Base-by-base conservation (phyloP, 768 basidiomycete genomes). In the Collybiopsis confluens region DNA sequence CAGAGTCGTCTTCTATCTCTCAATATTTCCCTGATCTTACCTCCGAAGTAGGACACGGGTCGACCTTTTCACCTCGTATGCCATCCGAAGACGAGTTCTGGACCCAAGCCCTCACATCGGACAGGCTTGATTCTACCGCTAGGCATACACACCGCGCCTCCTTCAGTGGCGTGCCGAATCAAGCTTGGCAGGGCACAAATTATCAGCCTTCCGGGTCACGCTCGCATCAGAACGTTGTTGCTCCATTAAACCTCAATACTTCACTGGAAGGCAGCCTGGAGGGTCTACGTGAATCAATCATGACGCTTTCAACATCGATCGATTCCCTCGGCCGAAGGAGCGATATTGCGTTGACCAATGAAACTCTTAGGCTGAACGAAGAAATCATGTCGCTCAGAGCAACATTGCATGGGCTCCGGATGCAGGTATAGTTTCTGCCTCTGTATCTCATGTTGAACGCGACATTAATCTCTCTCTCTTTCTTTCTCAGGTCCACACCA, bases 391-490 rank as follows among this genome's bases (percentile, higher is more conserved):
- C 83, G 20, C 61, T 92, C 45, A 77, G 85, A 47, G 85, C 79
- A 21, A 81, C 76, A 47, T 73, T 91, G 40, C 86, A 91, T 58
- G 90, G 89, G 2, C 65, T 92, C 43, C 75, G 90, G 52, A 86
- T 92, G 76, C 90, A 91, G 80, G 84, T 89, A 53, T 11, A 78
- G 68, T 23, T 11, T 54, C 15, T 30, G 16, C 21, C 21, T 0
- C 2, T 2, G 15, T 46, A 24, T 24, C 5, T 44, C 18, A 20
- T 20, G 23, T n/a, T n/a, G n/a, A n/a, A 33, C 54, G 47, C 28
- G 1, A 24, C 55, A 58, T 54, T 60, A 53, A 58, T 58, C 54
- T 56, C 45, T 57, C 51, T 35, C 40, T 30, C 18, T 16, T 54
- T 52, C 54, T 61, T 40, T 9, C 38, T 35, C 37, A 84, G 81